phyloP scores from a whole-genome alignment of 192 early-diverging fungal genomes.

The Entomortierella parvispora region DNA sequence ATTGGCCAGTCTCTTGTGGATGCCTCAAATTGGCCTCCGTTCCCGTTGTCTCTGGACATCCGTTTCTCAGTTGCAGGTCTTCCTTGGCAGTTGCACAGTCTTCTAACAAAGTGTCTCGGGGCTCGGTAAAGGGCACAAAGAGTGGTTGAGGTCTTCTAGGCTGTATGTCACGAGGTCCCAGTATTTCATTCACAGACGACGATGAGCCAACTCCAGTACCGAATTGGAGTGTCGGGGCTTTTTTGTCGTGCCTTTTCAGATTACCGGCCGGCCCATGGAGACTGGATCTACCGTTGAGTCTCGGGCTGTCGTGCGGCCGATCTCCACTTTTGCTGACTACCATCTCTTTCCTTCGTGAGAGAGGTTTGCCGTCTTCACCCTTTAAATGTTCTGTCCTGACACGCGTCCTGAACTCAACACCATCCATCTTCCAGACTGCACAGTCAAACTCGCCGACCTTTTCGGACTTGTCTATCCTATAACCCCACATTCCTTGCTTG shows the following conservation, averaged over 20 bases:
- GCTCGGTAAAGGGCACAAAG: conserved; percentile 22
- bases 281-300: background rate
- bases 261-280: background rate
- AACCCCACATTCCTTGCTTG: conserved; percentile 46
- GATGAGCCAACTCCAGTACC: background rate
- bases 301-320: background rate
- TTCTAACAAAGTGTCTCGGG: background rate
- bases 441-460: conserved; percentile 50
- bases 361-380: conserved; percentile 33
- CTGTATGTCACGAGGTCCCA: conserved; percentile 4
- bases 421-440: conserved; percentile 53
- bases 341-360: background rate
- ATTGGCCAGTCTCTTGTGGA: no score
- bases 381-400: conserved; percentile 48
- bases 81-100: background rate
- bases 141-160: conserved; percentile 27
- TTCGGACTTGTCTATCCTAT: conserved; percentile 37
- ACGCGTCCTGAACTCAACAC: conserved; percentile 43
- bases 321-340: background rate
- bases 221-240: background rate
- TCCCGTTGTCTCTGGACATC: no score
- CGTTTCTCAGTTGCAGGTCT: no score
- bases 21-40: no score
- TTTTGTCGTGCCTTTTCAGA: background rate
- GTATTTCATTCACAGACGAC: background rate